A percentile compares a stretch with the other conserved stretches of the same genome.
Conservation (phyloP, 352 stramenopile genomes). For the Globisporangium irregulare region DNA sequence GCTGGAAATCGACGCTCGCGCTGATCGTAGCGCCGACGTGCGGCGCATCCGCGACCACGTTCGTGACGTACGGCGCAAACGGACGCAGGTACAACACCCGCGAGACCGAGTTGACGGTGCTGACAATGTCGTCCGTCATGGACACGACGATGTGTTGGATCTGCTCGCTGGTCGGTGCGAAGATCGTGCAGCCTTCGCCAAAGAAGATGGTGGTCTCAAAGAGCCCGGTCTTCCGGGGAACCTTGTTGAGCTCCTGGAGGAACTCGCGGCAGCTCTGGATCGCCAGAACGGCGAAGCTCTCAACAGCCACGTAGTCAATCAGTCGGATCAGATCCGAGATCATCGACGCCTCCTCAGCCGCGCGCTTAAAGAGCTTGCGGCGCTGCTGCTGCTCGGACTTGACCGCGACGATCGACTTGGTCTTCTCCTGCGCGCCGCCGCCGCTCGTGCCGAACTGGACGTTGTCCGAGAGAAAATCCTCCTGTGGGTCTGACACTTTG, state of each 20-base stretch:
- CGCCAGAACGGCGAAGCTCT: conserved; percentile 87
- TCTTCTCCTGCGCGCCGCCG: conserved; percentile 64
- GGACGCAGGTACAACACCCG: conserved; percentile 86
- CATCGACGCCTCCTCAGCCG: conserved; percentile 85
- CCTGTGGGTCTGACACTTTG: conserved; percentile 51
- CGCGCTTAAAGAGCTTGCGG: conserved; percentile 77
- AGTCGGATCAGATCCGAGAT: conserved; percentile 93
- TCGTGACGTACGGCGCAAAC: conserved; percentile 80
- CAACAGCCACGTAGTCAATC: conserved; percentile 91
- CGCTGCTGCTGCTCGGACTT: conserved; percentile 90
- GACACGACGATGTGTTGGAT: conserved; percentile 88
- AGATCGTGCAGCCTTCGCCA: conserved; percentile 71
- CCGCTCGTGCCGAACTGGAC: conserved; percentile 18
- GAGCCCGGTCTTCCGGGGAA: conserved; percentile 85
- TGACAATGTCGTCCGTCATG: conserved; percentile 88
- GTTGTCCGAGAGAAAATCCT: conserved; percentile 59
- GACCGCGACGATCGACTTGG: conserved; percentile 90
- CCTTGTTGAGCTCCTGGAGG: conserved; percentile 86
- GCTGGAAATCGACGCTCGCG: conserved; percentile 62
- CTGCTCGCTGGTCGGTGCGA: conserved; percentile 85
- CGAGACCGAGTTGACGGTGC: conserved; percentile 84
- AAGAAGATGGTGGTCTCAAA: conserved; percentile 95
- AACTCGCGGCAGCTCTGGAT: conserved; percentile 85
- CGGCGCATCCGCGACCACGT: conserved; percentile 61
- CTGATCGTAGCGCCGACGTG: conserved; percentile 79